These are phyloP conservation scores for Umbellularia californica DNA, from an alignment of 164 flowering plant species.

Conservation along the genomic window DNA sequence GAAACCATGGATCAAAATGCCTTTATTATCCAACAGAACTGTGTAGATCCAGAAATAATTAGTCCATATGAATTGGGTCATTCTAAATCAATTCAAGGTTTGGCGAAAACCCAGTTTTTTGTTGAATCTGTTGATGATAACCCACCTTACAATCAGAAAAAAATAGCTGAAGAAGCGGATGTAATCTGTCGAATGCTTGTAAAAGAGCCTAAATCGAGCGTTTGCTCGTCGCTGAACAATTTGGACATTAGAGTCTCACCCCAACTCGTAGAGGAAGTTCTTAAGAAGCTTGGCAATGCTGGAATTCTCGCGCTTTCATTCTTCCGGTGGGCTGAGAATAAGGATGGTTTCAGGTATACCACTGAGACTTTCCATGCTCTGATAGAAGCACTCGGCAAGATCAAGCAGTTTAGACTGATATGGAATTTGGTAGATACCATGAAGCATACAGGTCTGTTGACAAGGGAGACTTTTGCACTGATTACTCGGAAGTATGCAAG, in stretches of 20 bases:
- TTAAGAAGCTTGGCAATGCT: conserved; percentile 52
- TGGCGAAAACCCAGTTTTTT: conserved; percentile 6
- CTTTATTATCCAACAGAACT: too few species aligned
- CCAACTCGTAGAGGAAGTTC: conserved; percentile 48
- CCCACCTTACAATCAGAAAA: neutral
- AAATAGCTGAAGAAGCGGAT: conserved; percentile 27
- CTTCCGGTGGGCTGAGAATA: conserved; percentile 44
- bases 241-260: conserved; percentile 35
- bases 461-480: conserved; percentile 58
- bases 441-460: conserved; percentile 49
- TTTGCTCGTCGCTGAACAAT: conserved; percentile 31
- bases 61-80: neutral
- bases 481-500: conserved; percentile 66
- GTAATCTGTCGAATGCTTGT: conserved; percentile 45
- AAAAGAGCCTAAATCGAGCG: conserved; percentile 15
- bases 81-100: conserved; percentile 24
- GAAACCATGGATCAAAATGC: too few species aligned
- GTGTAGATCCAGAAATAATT: too few species aligned
- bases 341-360: conserved; percentile 40
- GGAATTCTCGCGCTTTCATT: conserved; percentile 26
- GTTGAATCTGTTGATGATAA: neutral
- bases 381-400: conserved; percentile 75
- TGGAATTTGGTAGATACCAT: conserved; percentile 59
- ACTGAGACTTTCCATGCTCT: conserved; percentile 59
- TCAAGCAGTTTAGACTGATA: conserved; percentile 67